Evolutionary conservation across 2,329 filamentous ascomycete species (phyloP), one percentile per base, ranked within the genome.

Genomic region (Fusarium sp.): DNA sequence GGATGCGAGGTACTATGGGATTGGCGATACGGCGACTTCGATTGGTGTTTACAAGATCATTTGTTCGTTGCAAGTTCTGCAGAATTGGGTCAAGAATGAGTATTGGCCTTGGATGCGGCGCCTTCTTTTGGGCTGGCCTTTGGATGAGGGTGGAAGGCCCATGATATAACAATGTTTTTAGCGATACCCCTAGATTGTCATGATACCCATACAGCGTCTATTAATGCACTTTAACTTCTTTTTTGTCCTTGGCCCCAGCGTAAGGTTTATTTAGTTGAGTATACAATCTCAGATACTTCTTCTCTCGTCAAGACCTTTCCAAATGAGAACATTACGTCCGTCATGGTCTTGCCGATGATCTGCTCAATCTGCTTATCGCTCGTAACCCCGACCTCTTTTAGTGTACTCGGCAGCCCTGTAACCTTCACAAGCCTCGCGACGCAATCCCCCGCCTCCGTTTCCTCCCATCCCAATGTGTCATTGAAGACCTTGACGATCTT

Each of bases 281-380:
- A 66, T 0, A 70, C 53, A 35, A 70, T 66, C 36, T 58, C 41
- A 3, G 66, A 70, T 7, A 70, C 36, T 9, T 70, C 41, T 8
- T 70, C 41, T 5, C 59, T 70, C 0, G 59, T 55, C 9, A 70
- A 8, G 1, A 66, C 26, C 15, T 59, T 42, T 1, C 66, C 59
- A n/a, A 58, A 70, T 12, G 67, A 70, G 30, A 70, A 70, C 66
- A 70, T 70, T 1, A 59, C 59, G 18, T 70, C 66, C 13, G 67
- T 70, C 67, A 70, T 70, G 8, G 67, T 70, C 53, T 66, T 70
- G 24, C 50, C 59, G 8, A 70, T 48, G 13, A 70, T 59, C 30
- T 70, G 59, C 22, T 70, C 66, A 48, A 70, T 59, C 41, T 45
- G 53, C 14, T 66, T 59, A 22, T 70, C 30, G 14, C 30, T 41